phyloP scores from a whole-genome alignment of 495 filamentous ascomycete species.

The Talaromyces nanjingensis region DNA sequence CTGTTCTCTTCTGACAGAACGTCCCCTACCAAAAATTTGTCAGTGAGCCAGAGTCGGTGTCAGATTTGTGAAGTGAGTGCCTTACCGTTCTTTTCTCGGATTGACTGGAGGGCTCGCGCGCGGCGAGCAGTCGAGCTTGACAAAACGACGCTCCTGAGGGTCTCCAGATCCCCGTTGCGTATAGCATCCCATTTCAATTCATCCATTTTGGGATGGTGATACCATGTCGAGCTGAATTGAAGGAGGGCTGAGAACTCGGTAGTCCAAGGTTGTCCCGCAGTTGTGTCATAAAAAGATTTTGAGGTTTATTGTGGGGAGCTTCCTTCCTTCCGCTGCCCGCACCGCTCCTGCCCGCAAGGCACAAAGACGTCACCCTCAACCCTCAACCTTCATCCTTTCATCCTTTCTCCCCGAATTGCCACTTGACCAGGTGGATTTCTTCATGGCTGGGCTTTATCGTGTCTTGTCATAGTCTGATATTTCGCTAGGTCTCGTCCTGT shows the following conservation, averaged over 20 bases:
- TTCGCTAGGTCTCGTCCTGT: constrained; percentile 13
- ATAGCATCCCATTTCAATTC: constrained; percentile 44
- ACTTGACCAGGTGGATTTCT: not conserved
- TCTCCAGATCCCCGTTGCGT: constrained; percentile 39
- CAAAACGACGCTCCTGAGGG: constrained; percentile 35
- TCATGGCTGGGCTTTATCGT: not conserved
- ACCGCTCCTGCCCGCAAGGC: constrained; percentile 3
- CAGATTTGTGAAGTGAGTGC: not conserved
- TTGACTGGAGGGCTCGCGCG: constrained; percentile 40
- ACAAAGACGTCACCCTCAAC: constrained; percentile 5
- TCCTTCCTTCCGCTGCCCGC: constrained; percentile 1
- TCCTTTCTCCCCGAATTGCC: constrained; percentile 8
- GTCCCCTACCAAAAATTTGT: constrained; percentile 9
- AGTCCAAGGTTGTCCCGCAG: constrained; percentile 13
- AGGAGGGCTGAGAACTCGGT: constrained; percentile 4
- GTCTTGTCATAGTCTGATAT: not conserved
- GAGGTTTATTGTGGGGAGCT: constrained; percentile 12
- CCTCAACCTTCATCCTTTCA: constrained; percentile 9
- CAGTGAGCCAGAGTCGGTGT: constrained; percentile 14
- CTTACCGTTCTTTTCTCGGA: constrained; percentile 41
- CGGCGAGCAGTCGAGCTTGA: constrained; percentile 44
- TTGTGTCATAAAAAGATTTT: constrained; percentile 44
- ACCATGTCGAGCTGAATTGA: constrained; percentile 19
- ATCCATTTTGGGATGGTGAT: constrained; percentile 34
- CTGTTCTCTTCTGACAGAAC: constrained; percentile 25